These are phyloP conservation scores for Hirsutella minnesotensis DNA, from an alignment of 2,329 filamentous ascomycete species.

Conservation along the genomic window DNA sequence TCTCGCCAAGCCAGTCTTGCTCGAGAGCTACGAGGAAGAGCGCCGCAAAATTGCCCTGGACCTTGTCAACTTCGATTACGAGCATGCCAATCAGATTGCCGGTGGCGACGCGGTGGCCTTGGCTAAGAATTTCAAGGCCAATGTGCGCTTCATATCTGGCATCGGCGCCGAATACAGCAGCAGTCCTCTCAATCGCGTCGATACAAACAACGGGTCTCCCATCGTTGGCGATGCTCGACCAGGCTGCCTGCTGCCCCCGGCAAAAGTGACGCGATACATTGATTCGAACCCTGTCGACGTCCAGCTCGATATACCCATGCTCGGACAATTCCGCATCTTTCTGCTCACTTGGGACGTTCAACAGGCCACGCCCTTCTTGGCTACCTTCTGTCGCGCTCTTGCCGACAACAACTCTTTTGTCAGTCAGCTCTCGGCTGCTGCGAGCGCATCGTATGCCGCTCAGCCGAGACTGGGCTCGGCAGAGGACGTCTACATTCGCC, in stretches of 20 bases:
- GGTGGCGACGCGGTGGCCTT: constrained; percentile 51
- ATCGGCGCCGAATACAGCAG: constrained; percentile 51
- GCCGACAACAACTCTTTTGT: constrained; percentile 41
- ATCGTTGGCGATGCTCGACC: constrained; percentile 38
- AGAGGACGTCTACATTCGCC: constrained; percentile 54
- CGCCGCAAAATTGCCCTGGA: constrained; percentile 49
- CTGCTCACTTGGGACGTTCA: constrained; percentile 55
- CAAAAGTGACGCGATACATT: constrained; percentile 60
- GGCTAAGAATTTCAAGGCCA: constrained; percentile 56
- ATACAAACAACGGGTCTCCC: constrained; percentile 20
- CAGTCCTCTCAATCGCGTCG: constrained; percentile 36
- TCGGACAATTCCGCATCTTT: constrained; percentile 68
- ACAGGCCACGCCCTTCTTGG: constrained; percentile 43
- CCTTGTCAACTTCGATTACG: constrained; percentile 46
- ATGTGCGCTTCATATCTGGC: constrained; percentile 63
- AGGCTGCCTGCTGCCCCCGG: constrained; percentile 49
- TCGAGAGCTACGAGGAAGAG: constrained; percentile 52
- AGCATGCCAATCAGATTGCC: constrained; percentile 45
- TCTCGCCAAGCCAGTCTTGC: constrained; percentile 39
- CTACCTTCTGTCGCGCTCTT: constrained; percentile 44
- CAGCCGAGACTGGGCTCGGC: constrained; percentile 45
- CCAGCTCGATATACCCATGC: constrained; percentile 65
- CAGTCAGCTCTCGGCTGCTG: constrained; percentile 44
- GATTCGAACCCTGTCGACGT: constrained; percentile 70
- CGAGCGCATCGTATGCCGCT: constrained; percentile 48